phyloP scores from a whole-genome alignment of 2,329 filamentous ascomycete species.

The Colletotrichum karsti region DNA sequence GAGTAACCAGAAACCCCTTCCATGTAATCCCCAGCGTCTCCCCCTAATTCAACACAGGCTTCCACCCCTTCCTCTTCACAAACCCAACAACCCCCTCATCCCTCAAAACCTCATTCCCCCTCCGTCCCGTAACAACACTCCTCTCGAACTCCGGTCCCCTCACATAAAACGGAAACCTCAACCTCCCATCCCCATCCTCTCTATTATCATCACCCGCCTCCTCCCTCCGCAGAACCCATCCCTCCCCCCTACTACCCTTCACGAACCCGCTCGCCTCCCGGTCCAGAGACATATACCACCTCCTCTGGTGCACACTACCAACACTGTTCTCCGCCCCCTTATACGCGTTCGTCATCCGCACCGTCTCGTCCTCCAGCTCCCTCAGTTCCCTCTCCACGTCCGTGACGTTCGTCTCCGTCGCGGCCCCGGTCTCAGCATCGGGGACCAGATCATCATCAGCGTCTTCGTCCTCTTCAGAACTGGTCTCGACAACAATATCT shows the following conservation, averaged over 20 bases:
- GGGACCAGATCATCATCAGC: conserved; percentile 30
- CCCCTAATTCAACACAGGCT: conserved; percentile 49
- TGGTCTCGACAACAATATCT: conserved; percentile 10
- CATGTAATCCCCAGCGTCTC: too few relatives aligned
- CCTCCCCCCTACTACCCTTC: conserved; percentile 26
- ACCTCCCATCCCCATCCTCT: conserved; percentile 28
- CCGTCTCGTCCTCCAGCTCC: conserved; percentile 59
- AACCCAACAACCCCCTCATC: conserved; percentile 70
- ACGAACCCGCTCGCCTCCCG: conserved; percentile 65
- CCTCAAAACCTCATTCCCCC: conserved; percentile 64
- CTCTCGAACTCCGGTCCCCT: conserved; percentile 67
- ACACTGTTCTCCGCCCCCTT: conserved; percentile 71
- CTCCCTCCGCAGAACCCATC: neutral
- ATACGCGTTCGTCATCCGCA: conserved; percentile 71
- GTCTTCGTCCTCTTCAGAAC: conserved; percentile 32
- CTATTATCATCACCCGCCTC: conserved; percentile 19
- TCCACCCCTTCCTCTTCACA: conserved; percentile 68
- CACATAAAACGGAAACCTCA: conserved; percentile 68
- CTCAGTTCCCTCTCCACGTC: conserved; percentile 49
- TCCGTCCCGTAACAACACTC: conserved; percentile 73
- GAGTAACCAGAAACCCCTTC: too few relatives aligned
- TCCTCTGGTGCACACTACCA: conserved; percentile 72
- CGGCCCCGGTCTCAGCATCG: conserved; percentile 13
- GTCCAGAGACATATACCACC: conserved; percentile 74
- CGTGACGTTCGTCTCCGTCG: conserved; percentile 37